phyloP scores from a whole-genome alignment of 148 eudicot genomes.

The Spergularia bocconei region DNA sequence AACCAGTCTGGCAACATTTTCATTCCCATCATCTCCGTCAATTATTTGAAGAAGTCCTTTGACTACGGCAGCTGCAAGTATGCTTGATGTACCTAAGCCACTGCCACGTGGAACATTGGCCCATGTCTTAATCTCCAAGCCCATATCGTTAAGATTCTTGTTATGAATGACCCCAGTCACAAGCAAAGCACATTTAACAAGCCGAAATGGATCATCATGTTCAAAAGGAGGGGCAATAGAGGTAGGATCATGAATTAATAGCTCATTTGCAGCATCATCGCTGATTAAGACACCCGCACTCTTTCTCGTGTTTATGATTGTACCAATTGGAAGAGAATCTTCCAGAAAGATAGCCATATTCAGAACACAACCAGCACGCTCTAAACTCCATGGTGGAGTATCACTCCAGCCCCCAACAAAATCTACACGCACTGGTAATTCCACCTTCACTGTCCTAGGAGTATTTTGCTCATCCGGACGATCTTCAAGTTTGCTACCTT shows the following conservation, averaged over 20 bases:
- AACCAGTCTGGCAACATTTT: constrained; percentile 86
- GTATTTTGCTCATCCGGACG: constrained; percentile 30
- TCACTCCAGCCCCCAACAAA: constrained; percentile 99
- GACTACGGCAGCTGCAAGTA: constrained; percentile 96
- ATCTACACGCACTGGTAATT: constrained; percentile 93
- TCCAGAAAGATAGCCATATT: constrained; percentile 90
- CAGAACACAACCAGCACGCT: constrained; percentile 91
- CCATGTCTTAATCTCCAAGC: constrained; percentile 79
- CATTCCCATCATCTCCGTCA: constrained; percentile 70
- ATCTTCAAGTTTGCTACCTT: constrained; percentile 24
- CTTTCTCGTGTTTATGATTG: constrained; percentile 56
- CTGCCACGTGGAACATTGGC: constrained; percentile 99
- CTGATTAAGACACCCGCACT: constrained; percentile 44
- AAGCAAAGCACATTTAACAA: constrained; percentile 87
- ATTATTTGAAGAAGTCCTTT: constrained; percentile 84
- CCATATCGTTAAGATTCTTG: constrained; percentile 42
- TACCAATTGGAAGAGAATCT: constrained; percentile 83
- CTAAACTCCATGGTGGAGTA: constrained; percentile 99
- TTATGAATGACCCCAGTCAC: constrained; percentile 66
- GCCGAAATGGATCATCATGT: constrained; percentile 75
- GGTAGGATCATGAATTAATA: constrained; percentile 48
- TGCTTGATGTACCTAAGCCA: constrained; percentile 97
- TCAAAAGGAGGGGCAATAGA: constrained; percentile 78
- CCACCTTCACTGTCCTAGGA: constrained; percentile 62
- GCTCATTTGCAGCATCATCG: constrained; percentile 66